Evolutionary conservation across 805 yeast genomes (phyloP), one percentile per base, ranked within the genome.

Genomic region (Pichia manshurica): DNA sequence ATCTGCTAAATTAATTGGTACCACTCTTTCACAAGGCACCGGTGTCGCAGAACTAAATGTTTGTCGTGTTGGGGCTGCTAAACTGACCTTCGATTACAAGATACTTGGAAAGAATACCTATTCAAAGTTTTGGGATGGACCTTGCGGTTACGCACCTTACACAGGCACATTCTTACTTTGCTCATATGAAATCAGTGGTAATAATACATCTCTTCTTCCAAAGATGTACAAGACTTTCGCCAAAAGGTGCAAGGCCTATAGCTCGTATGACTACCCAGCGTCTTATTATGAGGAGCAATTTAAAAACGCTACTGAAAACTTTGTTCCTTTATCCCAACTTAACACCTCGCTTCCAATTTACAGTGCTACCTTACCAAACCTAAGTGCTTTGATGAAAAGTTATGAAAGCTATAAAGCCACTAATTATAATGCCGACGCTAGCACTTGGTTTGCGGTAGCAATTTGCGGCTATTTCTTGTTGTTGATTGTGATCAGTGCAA

Each of bases 381-480:
- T 19, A 17, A 21, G 20, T 20, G 7, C 22, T n/a, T 4, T 39
- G 22, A 6, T 22, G 13, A 6, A 20, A 38, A 21, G 17, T 25
- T 63, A 62, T 54, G n/a, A n/a, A n/a, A n/a, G n/a, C n/a, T n/a
- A n/a, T n/a, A n/a, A n/a, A n/a, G n/a, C n/a, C n/a, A n/a, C n/a
- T n/a, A 25, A 25, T 8, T 65, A 32, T 16, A n/a, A 25, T 15
- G 22, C 16, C 10, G 40, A 25, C 23, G 23, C 32, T 13, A 39
- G 23, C 16, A 19, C 32, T 16, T 58, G 53, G 54, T 65, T 63
- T 58, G 69, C 72, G 4, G 65, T 62, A 39, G 65, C 63, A 2
- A 53, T 73, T 32, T 51, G 67, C 42, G 58, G 61, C 8, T 75
- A 64, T 55, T 74, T 75, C 68, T 62, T 63, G 17, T 17, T 66